A percentile compares a stretch with the other conserved stretches of the same genome.
phyloP scores from a whole-genome alignment of 2,329 filamentous ascomycete species.

The Blumeriella jaapii region DNA sequence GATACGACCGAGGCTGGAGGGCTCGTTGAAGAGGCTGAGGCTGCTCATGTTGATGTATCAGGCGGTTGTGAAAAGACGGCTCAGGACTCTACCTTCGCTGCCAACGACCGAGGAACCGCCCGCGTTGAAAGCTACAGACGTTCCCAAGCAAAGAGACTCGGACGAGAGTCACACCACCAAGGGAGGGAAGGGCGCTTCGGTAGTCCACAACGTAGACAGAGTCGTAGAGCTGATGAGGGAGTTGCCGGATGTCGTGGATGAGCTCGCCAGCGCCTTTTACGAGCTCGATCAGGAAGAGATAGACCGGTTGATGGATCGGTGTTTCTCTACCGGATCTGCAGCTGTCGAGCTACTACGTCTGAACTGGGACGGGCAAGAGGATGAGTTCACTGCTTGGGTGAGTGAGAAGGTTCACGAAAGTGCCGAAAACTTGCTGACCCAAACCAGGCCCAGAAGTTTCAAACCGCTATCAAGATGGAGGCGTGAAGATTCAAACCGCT shows the following conservation, averaged over 20 bases:
- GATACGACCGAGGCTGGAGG: conserved; percentile 54
- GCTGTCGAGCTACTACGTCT: conserved; percentile 43
- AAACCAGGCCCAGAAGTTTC: no score
- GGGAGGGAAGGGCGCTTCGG: not conserved
- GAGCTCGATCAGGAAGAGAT: conserved; percentile 49
- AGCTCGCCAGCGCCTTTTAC: conserved; percentile 63
- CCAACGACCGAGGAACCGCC: conserved; percentile 27
- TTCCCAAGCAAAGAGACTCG: not conserved
- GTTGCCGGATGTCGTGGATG: conserved; percentile 58
- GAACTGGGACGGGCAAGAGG: conserved; percentile 52
- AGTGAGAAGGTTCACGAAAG: no score
- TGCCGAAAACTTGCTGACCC: no score
- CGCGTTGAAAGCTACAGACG: not conserved
- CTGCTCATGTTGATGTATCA: conserved; percentile 58
- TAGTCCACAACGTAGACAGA: conserved; percentile 38
- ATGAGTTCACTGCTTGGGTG: conserved; percentile 71
- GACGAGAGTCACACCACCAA: not conserved
- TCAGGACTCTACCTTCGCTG: conserved; percentile 45
- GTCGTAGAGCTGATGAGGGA: conserved; percentile 43
- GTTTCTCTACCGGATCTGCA: conserved; percentile 46
- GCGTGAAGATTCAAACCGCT: no score
- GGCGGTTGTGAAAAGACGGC: conserved; percentile 56
- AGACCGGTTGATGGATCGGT: conserved; percentile 44
- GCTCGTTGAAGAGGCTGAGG: conserved; percentile 51
- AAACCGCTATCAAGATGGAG: no score